Conservation (phyloP, 208 protist genomes). For the Trypanosoma grayi region DNA sequence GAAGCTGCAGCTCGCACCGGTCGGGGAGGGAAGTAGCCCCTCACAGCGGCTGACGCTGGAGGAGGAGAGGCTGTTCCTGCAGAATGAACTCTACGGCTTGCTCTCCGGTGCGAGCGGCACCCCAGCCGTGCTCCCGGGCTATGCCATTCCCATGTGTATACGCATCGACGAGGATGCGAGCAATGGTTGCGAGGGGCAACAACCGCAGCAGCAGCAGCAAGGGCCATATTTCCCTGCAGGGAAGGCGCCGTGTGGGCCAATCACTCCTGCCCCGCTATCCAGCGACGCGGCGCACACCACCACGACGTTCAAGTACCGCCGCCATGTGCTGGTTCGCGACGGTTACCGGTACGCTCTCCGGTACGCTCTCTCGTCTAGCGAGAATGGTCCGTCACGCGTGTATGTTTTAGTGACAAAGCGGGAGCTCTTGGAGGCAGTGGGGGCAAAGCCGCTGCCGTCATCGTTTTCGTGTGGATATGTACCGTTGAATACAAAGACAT, state of each 20-base stretch:
- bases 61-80: constrained; percentile 44
- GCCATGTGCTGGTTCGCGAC: constrained; percentile 30
- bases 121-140: constrained; percentile 28
- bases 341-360: constrained; percentile 39
- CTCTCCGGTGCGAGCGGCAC: constrained; percentile 17
- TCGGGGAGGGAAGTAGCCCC: background rate
- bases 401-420: constrained; percentile 45
- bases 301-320: constrained; percentile 59
- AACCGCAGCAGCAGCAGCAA: constrained; percentile 1
- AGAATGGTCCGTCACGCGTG: constrained; percentile 15
- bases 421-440: constrained; percentile 16
- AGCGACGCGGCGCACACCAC: constrained; percentile 22
- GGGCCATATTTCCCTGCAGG: background rate
- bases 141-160: constrained; percentile 49
- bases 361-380: constrained; percentile 23
- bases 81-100: constrained; percentile 41
- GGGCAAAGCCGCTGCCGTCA: background rate
- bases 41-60: constrained; percentile 2
- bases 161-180: constrained; percentile 27
- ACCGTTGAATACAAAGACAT: constrained; percentile 32
- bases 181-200: background rate
- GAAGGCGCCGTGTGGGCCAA: background rate
- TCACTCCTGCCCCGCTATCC: background rate
- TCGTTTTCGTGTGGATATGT: constrained; percentile 29
- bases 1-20: constrained; percentile 35